Base-by-base conservation (phyloP, 1,139 yeast species). In the Pichia terricola region DNA sequence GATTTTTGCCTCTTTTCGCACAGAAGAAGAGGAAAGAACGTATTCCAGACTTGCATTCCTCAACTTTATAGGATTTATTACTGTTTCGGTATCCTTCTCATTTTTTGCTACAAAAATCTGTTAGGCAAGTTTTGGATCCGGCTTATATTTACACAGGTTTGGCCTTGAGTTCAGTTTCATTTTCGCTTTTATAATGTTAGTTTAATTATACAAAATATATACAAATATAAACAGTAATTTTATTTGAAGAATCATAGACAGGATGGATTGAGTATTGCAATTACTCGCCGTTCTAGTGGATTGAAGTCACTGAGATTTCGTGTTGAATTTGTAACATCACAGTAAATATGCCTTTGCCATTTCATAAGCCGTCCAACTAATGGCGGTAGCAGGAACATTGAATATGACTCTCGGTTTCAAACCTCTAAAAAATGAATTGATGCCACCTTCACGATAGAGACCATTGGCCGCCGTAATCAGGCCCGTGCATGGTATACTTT, bases 351-450 rank as follows among this genome's bases (percentile, higher is more conserved):
- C 84, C 65, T 91, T 91, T 38, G 96, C 97, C 94, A 89, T 86
- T 63, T 91, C 98, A 64, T 94, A 91, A 26, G 96, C 89, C 2
- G 97, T 91, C 98, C 98, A 91, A 52, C 95, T 81, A 49, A 91
- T 89, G 33, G 98, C 98, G 10, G 98, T 89, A 40, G 95, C 83
- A 26, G 99, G 99, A 62, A 91, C 89, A 62, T 89, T 88, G 52
- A 94, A 85, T 35, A 91, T 80, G 44, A 94, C 80, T 64, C 99
- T 77, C 40, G 99, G 97, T 59, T 81, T 80, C 59, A 89, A 70
- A 28, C 98, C 98, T 57, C 95, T 73, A 58, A 74, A 63, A 63
- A 91, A 89, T 0, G 95, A 94, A 34, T 56, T 55, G 51, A 74
- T 54, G 4, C 96, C 96, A 45, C 81, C 78, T 40, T 74, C 73